These are phyloP conservation scores for Maudiozyma saulgeensis DNA, from an alignment of 805 yeast species.

Conservation along the genomic window DNA sequence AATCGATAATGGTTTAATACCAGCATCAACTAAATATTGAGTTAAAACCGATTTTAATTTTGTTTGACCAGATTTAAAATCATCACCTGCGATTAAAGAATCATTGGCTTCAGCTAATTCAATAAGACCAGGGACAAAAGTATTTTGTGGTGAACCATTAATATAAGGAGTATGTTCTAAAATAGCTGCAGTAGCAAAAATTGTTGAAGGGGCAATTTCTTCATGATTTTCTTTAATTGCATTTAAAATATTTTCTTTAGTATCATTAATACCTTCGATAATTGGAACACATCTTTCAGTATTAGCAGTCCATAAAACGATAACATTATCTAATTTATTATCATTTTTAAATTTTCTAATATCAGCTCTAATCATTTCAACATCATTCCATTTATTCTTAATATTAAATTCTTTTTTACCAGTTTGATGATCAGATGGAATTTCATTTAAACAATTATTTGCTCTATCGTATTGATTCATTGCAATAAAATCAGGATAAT, in stretches of 20 bases:
- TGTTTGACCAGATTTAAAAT: constrained; percentile 94
- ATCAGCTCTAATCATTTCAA: constrained; percentile 76
- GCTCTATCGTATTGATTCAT: constrained; percentile 90
- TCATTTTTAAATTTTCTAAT: constrained; percentile 64
- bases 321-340: constrained; percentile 74
- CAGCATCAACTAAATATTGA: constrained; percentile 93
- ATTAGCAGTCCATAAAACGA: constrained; percentile 94
- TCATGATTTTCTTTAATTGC: constrained; percentile 69
- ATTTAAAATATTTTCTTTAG: constrained; percentile 65
- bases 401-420: constrained; percentile 34
- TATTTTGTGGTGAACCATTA: constrained; percentile 96
- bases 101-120: constrained; percentile 74
- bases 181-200: constrained; percentile 88
- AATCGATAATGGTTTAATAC: constrained; percentile 87
- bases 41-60: constrained; percentile 93
- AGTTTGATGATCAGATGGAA: constrained; percentile 21
- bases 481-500: constrained; percentile 95
- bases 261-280: constrained; percentile 74
- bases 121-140: constrained; percentile 91
- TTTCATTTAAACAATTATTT: constrained; percentile 47
- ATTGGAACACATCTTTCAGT: constrained; percentile 87
- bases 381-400: constrained; percentile 75
- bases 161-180: constrained; percentile 83
- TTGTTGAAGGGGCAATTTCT: constrained; percentile 87
- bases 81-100: constrained; percentile 90